Conservation (phyloP, 140 eudicot species). For the Anethum foeniculum region DNA sequence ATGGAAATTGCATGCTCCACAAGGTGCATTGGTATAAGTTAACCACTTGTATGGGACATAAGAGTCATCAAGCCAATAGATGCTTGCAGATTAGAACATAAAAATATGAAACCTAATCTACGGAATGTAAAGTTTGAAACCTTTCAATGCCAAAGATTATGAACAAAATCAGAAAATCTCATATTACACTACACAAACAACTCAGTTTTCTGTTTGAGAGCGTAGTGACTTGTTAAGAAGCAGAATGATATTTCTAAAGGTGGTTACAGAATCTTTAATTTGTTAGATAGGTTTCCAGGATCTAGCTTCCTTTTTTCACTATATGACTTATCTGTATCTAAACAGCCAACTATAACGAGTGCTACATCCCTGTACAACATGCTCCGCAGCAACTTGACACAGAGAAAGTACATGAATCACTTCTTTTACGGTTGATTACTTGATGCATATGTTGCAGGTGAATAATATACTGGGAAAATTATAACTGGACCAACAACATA, state of each 20-base stretch:
- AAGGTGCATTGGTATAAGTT: too few species aligned
- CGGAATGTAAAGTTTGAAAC: too few species aligned
- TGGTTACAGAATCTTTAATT: neutral
- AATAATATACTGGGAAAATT: neutral
- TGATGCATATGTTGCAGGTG: neutral
- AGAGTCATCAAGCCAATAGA: too few species aligned
- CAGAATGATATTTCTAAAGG: neutral
- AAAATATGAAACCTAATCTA: neutral
- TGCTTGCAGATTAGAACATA: too few species aligned
- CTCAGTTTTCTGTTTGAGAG: neutral
- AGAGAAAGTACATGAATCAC: neutral
- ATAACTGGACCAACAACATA: neutral
- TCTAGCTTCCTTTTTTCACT: neutral
- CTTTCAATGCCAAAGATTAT: too few species aligned
- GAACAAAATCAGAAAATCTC: too few species aligned
- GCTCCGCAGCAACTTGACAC: neutral
- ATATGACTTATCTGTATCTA: neutral
- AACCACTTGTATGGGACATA: too few species aligned
- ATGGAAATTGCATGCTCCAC: too few species aligned
- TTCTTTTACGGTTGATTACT: neutral
- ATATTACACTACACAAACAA: too few species aligned
- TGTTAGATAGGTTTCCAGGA: neutral
- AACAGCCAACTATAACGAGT: neutral
- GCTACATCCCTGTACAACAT: neutral
- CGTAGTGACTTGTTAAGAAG: neutral